These are phyloP conservation scores for Exophiala bonariae DNA, from an alignment of 2,329 filamentous ascomycete genomes.

Conservation along the genomic window DNA sequence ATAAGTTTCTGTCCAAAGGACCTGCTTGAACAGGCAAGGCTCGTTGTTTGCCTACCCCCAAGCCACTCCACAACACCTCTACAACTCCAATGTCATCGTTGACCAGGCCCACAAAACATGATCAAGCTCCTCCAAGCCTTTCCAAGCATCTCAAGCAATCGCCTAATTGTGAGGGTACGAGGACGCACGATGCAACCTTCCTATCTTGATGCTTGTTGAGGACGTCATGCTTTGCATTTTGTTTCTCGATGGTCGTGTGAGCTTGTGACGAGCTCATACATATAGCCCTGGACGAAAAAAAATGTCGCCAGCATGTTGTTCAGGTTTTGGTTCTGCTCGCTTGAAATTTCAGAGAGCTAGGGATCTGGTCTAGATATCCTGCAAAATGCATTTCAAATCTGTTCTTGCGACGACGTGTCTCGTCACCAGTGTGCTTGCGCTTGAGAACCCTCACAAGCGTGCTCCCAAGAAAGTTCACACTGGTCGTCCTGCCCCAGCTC, in stretches of 20 bases:
- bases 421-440: conserved; percentile 14
- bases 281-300: neutral
- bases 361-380: too few relatives aligned
- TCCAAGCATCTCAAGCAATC: conserved; percentile 10
- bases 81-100: too few relatives aligned
- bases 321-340: neutral
- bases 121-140: conserved; percentile 17
- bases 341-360: too few relatives aligned
- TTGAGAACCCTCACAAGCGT: conserved; percentile 18
- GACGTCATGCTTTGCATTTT: conserved; percentile 9
- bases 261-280: neutral
- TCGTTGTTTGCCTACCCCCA: conserved; percentile 5
- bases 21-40: conserved; percentile 20
- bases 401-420: conserved; percentile 13
- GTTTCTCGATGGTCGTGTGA: neutral
- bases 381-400: conserved; percentile 14
- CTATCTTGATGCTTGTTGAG: conserved; percentile 12
- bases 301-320: neutral
- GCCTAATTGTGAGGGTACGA: neutral
- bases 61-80: too few relatives aligned
- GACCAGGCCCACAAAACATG: too few relatives aligned
- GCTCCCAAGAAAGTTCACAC: conserved; percentile 12
- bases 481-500: conserved; percentile 4
- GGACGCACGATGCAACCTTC: conserved; percentile 20
- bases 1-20: neutral